phyloP scores from a whole-genome alignment of 2,329 filamentous ascomycete genomes.

The Sphaceloma murrayae region DNA sequence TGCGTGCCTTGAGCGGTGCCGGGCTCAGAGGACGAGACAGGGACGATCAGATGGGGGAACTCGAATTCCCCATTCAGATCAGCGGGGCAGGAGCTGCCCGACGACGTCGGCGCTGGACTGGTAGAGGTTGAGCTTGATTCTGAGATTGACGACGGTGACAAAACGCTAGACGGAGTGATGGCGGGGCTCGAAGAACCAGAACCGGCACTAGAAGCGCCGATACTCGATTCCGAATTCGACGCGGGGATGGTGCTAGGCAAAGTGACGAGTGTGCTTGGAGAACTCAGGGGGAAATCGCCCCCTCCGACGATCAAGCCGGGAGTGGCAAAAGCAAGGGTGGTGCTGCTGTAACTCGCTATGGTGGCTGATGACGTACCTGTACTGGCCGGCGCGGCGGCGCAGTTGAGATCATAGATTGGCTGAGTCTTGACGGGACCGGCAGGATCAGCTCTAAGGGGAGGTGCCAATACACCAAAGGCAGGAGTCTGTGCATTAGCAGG shows the following conservation, averaged over 20 bases:
- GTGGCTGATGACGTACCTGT: slow-evolving; percentile 42
- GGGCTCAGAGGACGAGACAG: slow-evolving; percentile 31
- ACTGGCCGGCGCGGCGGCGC: slow-evolving; percentile 6
- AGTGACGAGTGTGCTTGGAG: slow-evolving; percentile 12
- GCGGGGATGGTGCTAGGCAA: slow-evolving; percentile 6
- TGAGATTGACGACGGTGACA: slow-evolving; percentile 3
- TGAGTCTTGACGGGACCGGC: slow-evolving; percentile 41
- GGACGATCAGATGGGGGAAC: slow-evolving; percentile 32
- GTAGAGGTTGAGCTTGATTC: slow-evolving; percentile 1
- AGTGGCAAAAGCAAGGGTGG: slow-evolving; percentile 18
- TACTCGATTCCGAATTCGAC: slow-evolving; percentile 1
- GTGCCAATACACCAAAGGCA: slow-evolving; percentile 60
- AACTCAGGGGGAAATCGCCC: slow-evolving; percentile 12
- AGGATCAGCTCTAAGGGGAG: slow-evolving; percentile 43
- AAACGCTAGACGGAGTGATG: no score
- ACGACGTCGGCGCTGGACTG: slow-evolving; percentile 11
- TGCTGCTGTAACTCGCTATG: slow-evolving; percentile 25
- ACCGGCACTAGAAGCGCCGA: slow-evolving; percentile 2
- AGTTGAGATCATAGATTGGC: slow-evolving; percentile 17
- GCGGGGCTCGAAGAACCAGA: no score
- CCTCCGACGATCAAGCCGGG: slow-evolving; percentile 9
- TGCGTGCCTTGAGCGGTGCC: slow-evolving; percentile 33
- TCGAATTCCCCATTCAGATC: slow-evolving; percentile 29
- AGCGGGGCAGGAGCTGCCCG: slow-evolving; percentile 23
- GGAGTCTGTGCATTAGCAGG: slow-evolving; percentile 31